A percentile compares a stretch with the other conserved stretches of the same genome.
Evolutionary conservation across 768 basidiomycete species (phyloP).

Genomic region (Trametes gibbosa): DNA sequence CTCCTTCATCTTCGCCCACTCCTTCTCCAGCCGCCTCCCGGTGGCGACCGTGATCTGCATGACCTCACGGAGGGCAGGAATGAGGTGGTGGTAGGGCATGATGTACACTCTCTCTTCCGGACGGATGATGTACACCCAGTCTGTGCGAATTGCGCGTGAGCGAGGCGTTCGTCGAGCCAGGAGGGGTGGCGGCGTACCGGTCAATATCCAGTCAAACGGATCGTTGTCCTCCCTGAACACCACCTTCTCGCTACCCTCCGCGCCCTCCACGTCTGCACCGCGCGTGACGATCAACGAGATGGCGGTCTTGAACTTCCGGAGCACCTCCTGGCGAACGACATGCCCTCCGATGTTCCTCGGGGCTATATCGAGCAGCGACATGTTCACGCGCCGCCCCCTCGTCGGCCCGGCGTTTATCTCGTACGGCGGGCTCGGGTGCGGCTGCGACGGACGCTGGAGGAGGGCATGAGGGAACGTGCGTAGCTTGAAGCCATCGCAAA

Average conservation of each 20-base stretch:
- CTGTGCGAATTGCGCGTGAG: conserved; percentile 24
- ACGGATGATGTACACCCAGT: conserved; percentile 49
- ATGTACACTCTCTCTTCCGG: conserved; percentile 39
- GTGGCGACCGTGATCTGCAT: conserved; percentile 21
- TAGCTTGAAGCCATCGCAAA: conserved; percentile 22
- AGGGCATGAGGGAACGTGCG: conserved; percentile 33
- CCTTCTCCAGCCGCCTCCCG: conserved; percentile 8
- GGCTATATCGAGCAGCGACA: conserved; percentile 36
- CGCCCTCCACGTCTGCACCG: conserved; percentile 33
- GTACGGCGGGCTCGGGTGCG: conserved; percentile 25
- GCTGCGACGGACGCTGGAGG: conserved; percentile 23
- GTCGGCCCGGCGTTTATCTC: conserved; percentile 2
- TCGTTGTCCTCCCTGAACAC: conserved; percentile 14
- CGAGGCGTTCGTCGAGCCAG: too few relatives aligned
- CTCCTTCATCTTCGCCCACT: conserved; percentile 5
- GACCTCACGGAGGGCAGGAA: conserved; percentile 35
- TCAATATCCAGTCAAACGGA: conserved; percentile 13
- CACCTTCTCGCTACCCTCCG: conserved; percentile 11
- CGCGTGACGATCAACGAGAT: conserved; percentile 40
- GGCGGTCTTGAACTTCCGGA: conserved; percentile 37
- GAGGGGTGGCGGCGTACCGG: conserved; percentile 23
- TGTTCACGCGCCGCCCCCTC: conserved; percentile 24
- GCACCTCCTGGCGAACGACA: conserved; percentile 33
- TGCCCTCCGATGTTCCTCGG: conserved; percentile 32
- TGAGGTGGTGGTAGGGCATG: conserved; percentile 43